Evolutionary conservation across 257 asterid species (phyloP), one percentile per base, ranked within the genome.

Genomic region (Plantago elongata): DNA sequence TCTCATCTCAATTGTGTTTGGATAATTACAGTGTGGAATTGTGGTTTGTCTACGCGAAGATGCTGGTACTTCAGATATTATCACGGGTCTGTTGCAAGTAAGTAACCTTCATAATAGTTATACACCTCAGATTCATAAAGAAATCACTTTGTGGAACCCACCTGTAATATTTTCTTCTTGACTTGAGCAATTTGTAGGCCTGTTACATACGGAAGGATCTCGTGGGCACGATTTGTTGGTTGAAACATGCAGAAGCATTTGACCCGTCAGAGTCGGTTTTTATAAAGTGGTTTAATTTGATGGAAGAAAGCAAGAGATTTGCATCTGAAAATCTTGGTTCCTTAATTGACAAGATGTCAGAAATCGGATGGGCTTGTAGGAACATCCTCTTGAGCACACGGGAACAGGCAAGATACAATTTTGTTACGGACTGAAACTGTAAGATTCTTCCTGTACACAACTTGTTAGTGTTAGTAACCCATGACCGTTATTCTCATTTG

Each of bases 1-100:
- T 65, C 62, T 71, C 57, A 45, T 52, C 50, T 68, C 45, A 48
- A 27, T 44, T 14, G 11, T 62, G 22, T 54, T 50, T 45, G 14
- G 52, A 54, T 63, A 46, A 61, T 72, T 70, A 22, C 77, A 87
- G 97, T 76, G 72, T 9, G 83, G 83, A 27, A 68, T 89, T 68
- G 86, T 92, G 62, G 74, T 92, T 11, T 81, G 72, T 63, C 64
- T 92, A 13, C 85, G 95, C 56, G 99, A 92, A 75, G 96, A 88
- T 17, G 86, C 95, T 51, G 69, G 72, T 69, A 76, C 95, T 63
- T 56, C 76, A 59, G 95, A 89, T 66, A 52, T 83, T 51, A 69
- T 83, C 60, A 68, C 55, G 79, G 96, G 95, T 47, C 65, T 86
- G 55, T 67, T 92, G 76, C 97, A 89, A 84, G 97, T 83, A 71